Evolutionary conservation across 1,284 basidiomycete genomes (phyloP), one percentile per base, ranked within the genome.

Genomic region (Crucibulum parvulum): DNA sequence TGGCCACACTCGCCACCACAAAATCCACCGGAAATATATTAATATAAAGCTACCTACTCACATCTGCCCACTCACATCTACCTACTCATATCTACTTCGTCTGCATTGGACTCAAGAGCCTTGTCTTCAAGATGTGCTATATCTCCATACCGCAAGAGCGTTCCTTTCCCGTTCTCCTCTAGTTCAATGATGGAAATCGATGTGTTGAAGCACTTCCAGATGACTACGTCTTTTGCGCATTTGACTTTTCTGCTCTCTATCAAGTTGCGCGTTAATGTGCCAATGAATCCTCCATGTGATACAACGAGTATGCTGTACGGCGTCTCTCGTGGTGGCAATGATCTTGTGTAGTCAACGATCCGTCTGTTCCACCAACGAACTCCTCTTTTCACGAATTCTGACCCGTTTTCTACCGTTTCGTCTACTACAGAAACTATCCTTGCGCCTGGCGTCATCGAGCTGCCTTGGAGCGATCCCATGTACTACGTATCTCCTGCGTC

Each of bases 231-330:
- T n/a, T 67, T 58, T 43, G 67, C 79, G 56, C 73, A 77, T 46
- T 61, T 65, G 41, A 85, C 61, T 63, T 76, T 72, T 41, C 79
- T 71, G 46, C 77, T 78, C 10, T 74, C 73, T 16, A 84, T 62
- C 66, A 91, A 69, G 46, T 69, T 74, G 37, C 76, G 77, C 54
- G 89, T 72, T 51, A 92, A 77, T 15, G 78, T 77, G 18, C 75
- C 72, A 61, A 92, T 90, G 65, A 84, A 81, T 0, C 84, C 90
- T 3, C 89, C 90, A 62, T 93, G 91, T 41, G 87, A 85, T 56
- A 87, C 83, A 4, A 87, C 81, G 34, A 93, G 79, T 48, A 91
- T 78, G 62, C 82, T 74, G 58, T 72, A 70, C 53, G 78, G 70
- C 35, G 60, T 59, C 53, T 63, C 67, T 55, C 38, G 59, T 13